Conservation (phyloP, 1,284 basidiomycete species). For the Ceratobasidium sp. region DNA sequence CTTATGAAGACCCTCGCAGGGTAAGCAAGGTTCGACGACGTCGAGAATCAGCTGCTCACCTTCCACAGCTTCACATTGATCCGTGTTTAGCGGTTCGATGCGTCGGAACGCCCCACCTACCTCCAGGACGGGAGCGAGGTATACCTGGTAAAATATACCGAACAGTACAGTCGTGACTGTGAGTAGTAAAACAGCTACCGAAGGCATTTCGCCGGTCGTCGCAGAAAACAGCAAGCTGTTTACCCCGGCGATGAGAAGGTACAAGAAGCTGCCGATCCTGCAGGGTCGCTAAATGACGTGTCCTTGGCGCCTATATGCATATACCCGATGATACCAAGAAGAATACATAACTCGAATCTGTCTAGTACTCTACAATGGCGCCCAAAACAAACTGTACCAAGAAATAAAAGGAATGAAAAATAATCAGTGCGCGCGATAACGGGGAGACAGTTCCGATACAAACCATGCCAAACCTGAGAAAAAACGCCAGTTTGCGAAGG, state of each 20-base stretch:
- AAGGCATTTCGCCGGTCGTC: conserved; percentile 25
- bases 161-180: neutral
- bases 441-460: conserved; percentile 25
- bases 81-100: conserved; percentile 28
- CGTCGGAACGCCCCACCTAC: conserved; percentile 18
- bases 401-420: conserved; percentile 4
- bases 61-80: conserved; percentile 21
- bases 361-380: conserved; percentile 41
- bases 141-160: conserved; percentile 25
- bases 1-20: conserved; percentile 42
- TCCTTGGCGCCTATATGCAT: neutral
- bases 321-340: conserved; percentile 17
- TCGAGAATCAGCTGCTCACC: neutral
- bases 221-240: conserved; percentile 9
- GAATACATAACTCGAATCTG: conserved; percentile 42
- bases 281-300: neutral
- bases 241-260: neutral
- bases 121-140: neutral
- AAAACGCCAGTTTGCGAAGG: conserved; percentile 4
- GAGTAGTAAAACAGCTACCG: neutral
- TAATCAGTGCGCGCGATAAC: conserved; percentile 16
- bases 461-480: conserved; percentile 21
- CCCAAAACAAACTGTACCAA: conserved; percentile 38
- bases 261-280: neutral
- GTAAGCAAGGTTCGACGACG: neutral